These are phyloP conservation scores for Zoysia japonica DNA, from an alignment of 176 grass and related monocot species.

Conservation along the genomic window DNA sequence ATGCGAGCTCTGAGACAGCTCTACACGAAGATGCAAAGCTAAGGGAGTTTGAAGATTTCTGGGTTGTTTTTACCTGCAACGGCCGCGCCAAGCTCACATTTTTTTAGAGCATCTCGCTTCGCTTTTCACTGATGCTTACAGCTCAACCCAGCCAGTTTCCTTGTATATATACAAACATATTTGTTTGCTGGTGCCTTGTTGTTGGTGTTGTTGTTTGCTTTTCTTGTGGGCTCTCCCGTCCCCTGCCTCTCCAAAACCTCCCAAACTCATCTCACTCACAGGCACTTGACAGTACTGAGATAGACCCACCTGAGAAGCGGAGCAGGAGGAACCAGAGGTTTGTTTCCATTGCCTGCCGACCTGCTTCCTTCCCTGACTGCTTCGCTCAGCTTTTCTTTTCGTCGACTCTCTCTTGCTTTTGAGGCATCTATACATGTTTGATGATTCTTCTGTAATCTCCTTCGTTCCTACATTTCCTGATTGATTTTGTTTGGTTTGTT, in stretches of 20 bases:
- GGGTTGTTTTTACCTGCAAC: slow-evolving; percentile 39
- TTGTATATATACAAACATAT: slow-evolving; percentile 29
- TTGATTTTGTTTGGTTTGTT: neutral
- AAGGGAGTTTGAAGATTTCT: neutral
- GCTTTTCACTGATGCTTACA: slow-evolving; percentile 38
- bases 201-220: slow-evolving; percentile 22
- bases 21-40: slow-evolving; percentile 32
- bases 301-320: slow-evolving; percentile 38
- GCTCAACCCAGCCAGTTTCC: slow-evolving; percentile 39
- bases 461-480: neutral
- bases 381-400: slow-evolving; percentile 5
- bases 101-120: slow-evolving; percentile 22
- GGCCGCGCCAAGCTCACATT: slow-evolving; percentile 27
- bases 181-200: slow-evolving; percentile 39
- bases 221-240: slow-evolving; percentile 37
- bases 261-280: slow-evolving; percentile 19
- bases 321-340: slow-evolving; percentile 25
- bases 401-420: slow-evolving; percentile 27
- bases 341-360: slow-evolving; percentile 23
- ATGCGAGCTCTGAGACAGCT: slow-evolving; percentile 42
- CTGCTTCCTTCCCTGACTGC: neutral
- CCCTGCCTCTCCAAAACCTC: slow-evolving; percentile 31
- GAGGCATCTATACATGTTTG: neutral
- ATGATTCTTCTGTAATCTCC: neutral
- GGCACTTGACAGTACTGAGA: slow-evolving; percentile 35